A percentile compares a stretch with the other conserved stretches of the same genome.
These are phyloP conservation scores for Eucommia ulmoides DNA, from an alignment of 257 asterid genomes.

Conservation along the genomic window DNA sequence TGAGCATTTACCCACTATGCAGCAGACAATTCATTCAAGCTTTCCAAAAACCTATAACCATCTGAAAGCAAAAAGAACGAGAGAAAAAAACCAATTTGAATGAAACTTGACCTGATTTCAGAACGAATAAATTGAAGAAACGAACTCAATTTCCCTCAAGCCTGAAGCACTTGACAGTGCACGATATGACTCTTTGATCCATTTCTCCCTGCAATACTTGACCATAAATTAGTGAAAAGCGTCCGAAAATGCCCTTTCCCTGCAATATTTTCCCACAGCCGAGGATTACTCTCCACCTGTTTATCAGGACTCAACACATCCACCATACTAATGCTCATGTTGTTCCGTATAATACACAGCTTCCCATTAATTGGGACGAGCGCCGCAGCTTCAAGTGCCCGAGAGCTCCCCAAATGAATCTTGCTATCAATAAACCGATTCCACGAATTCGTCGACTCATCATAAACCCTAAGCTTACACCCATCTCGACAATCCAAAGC, in stretches of 20 bases:
- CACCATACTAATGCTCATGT: constrained; percentile 41
- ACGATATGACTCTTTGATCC: constrained; percentile 38
- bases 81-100: too few species aligned
- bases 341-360: constrained; percentile 36
- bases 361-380: constrained; percentile 32
- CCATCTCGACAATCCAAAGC: constrained; percentile 40
- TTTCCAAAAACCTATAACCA: too few species aligned
- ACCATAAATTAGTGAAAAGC: constrained; percentile 32
- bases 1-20: too few species aligned
- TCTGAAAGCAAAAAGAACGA: too few species aligned
- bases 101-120: too few species aligned
- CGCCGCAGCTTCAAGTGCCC: constrained; percentile 34
- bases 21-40: too few species aligned
- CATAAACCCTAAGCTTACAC: constrained; percentile 32
- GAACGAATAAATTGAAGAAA: too few species aligned
- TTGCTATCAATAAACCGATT: constrained; percentile 34
- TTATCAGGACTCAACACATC: constrained; percentile 28
- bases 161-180: constrained; percentile 43
- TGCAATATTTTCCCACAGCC: constrained; percentile 37
- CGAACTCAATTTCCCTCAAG: too few species aligned
- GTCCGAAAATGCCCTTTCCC: constrained; percentile 32
- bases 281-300: constrained; percentile 34
- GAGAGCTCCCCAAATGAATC: constrained; percentile 33
- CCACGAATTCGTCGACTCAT: constrained; percentile 26
- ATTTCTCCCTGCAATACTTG: constrained; percentile 36